Evolutionary conservation across 306 rosid genomes (phyloP), one percentile per base, ranked within the genome.

Genomic region (Prunus mume): DNA sequence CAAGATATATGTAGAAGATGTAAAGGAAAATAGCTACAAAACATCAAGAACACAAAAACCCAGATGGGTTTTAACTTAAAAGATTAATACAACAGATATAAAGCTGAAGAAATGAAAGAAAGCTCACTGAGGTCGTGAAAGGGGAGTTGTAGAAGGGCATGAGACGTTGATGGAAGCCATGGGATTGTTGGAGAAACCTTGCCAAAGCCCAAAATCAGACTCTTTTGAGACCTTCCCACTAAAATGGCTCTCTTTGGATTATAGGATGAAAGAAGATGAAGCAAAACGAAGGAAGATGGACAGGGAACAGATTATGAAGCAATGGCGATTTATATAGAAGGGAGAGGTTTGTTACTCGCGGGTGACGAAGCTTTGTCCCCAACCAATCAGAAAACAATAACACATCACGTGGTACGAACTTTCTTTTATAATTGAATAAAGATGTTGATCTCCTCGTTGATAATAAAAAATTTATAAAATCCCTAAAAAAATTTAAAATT

Each of bases 111-210:
- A 9, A 20, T 7, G 9, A 38, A 45, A 15, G 43, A 62, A 38
- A 61, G 78, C 86, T 74, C 12, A 89, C 94, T 80, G 83, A 1
- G 83, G 82, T 58, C 69, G 83, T 32, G 90, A 85, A 73, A 91
- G 83, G 32, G 86, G 51, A 12, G 85, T 17, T 2, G 89, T 75
- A n/a, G 97, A 86, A 81, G 85, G 83, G 71, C 68, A 89, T 22
- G 92, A 80, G 77, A 88, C 55, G 87, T 84, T 84, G 85, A 84
- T 72, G 75, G 90, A 87, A 69, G 91, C 81, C 97, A 91, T 89
- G 83, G 76, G 25, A 18, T 55, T 72, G 47, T 4, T 34, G 67
- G 10, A 1, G 6, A 13, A 4, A 20, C 9, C 27, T 56, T 20
- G 77, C 63, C 3, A 22, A 24, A 74, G 65, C 14, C 8, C 18